These are phyloP conservation scores for Odonthalia washingtoniensis DNA, from an alignment of 31 red algal genomes.

Conservation along the genomic window DNA sequence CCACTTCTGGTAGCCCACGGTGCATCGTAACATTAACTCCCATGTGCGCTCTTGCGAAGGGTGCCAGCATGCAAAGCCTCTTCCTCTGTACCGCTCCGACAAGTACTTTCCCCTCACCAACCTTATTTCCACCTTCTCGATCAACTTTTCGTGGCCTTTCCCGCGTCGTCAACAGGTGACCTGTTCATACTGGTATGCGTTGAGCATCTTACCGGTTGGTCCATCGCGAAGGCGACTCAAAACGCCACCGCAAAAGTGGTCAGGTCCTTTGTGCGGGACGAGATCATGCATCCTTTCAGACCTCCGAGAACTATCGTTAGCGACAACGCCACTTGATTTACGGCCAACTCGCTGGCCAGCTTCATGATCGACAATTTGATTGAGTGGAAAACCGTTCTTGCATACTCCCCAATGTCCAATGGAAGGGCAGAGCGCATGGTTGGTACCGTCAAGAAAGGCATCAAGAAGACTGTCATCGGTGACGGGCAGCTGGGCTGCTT, in stretches of 20 bases:
- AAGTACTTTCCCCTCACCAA: neutral
- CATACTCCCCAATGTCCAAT: neutral
- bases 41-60: constrained; percentile 19
- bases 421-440: neutral
- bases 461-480: neutral
- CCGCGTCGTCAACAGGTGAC: neutral
- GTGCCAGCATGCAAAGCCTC: constrained; percentile 2
- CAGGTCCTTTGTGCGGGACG: neutral
- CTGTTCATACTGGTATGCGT: neutral
- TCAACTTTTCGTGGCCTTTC: constrained; percentile 13
- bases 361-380: constrained; percentile 6
- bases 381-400: neutral
- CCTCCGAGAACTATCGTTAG: neutral
- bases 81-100: no score
- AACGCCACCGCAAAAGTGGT: neutral
- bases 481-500: no score
- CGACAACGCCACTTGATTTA: neutral
- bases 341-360: neutral
- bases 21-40: neutral
- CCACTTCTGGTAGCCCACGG: neutral
- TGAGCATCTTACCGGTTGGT: neutral
- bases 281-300: neutral
- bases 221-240: neutral
- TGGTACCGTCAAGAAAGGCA: neutral
- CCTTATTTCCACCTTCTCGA: neutral